Evolutionary conservation across 768 basidiomycete species (phyloP).

Genomic region (Mycena vitilis): DNA sequence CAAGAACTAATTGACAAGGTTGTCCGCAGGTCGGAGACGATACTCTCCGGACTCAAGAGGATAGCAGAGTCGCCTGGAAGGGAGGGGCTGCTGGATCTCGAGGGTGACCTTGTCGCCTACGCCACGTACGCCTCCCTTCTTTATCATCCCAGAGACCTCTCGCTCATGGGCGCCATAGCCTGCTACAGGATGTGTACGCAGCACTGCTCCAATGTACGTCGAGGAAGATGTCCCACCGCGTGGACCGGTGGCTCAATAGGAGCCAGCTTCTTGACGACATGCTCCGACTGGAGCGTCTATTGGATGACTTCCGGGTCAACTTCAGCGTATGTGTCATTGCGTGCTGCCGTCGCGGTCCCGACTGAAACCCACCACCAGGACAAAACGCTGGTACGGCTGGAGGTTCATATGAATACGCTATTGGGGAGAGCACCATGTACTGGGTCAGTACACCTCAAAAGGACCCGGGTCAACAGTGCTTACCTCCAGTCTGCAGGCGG

Average conservation of each 20-base stretch:
- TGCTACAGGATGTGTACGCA: constrained; percentile 24
- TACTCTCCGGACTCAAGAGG: constrained; percentile 28
- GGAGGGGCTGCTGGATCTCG: constrained; percentile 32
- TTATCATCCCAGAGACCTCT: not conserved
- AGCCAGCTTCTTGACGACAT: constrained; percentile 33
- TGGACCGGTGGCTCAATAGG: constrained; percentile 32
- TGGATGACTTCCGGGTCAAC: constrained; percentile 36
- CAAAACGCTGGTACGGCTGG: constrained; percentile 32
- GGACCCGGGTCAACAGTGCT: not conserved
- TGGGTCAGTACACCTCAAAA: constrained; percentile 17
- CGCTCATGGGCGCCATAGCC: constrained; percentile 14
- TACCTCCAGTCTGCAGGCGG: constrained; percentile 15
- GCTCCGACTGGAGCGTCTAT: constrained; percentile 34
- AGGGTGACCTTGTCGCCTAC: constrained; percentile 32
- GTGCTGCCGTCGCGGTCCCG: not conserved
- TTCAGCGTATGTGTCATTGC: constrained; percentile 28
- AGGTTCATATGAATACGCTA: constrained; percentile 35
- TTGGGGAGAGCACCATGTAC: constrained; percentile 17
- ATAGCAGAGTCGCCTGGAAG: constrained; percentile 21
- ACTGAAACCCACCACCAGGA: constrained; percentile 20
- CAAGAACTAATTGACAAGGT: constrained; percentile 36
- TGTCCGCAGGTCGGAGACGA: constrained; percentile 30
- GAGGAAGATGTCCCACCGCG: constrained; percentile 24
- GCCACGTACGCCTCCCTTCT: constrained; percentile 1
- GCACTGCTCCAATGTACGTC: constrained; percentile 33